A percentile compares a stretch with the other conserved stretches of the same genome.
phyloP scores from a whole-genome alignment of 2,329 filamentous ascomycete genomes.

The Xylaria digitata region DNA sequence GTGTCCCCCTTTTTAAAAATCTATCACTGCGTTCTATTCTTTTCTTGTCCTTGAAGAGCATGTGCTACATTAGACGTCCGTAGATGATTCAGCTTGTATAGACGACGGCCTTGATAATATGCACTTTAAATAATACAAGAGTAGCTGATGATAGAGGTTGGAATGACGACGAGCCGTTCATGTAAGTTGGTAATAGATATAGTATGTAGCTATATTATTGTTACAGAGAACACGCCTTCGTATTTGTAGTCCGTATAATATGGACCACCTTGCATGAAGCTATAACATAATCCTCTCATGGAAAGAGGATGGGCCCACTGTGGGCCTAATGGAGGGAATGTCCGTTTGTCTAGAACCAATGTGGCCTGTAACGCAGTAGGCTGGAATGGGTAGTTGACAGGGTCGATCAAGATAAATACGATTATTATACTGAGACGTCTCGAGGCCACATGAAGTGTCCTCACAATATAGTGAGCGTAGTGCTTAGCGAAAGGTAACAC shows the following conservation, averaged over 20 bases:
- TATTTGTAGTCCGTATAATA: neutral
- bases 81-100: neutral
- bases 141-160: neutral
- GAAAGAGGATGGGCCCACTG: neutral
- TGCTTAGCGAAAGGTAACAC: neutral
- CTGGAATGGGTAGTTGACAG: neutral
- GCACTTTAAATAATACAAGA: neutral
- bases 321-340: neutral
- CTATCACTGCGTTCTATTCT: no score
- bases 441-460: neutral
- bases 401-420: slow-evolving; percentile 2
- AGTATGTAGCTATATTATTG: no score
- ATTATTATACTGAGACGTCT: neutral
- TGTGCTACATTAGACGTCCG: neutral
- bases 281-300: neutral
- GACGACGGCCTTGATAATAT: neutral
- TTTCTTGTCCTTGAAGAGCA: neutral
- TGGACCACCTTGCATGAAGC: neutral
- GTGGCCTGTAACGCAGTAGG: neutral
- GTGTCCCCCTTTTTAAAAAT: neutral
- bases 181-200: neutral
- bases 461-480: neutral
- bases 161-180: neutral
- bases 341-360: neutral
- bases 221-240: neutral